Evolutionary conservation across 371 early-diverging fungal genomes (phyloP).

Genomic region (Choanephora cucurbitarum): DNA sequence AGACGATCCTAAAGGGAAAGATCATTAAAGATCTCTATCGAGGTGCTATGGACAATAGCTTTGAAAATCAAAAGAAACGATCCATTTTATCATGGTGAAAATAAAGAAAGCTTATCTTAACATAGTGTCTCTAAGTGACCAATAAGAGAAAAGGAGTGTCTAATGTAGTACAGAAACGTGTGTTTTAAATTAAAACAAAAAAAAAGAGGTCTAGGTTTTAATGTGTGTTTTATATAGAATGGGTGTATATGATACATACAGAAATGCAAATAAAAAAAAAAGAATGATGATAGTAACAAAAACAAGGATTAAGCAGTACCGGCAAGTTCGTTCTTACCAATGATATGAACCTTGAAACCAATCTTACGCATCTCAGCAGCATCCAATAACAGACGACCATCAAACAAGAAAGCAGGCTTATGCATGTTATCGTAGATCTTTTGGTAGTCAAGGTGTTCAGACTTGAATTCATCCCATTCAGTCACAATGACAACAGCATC

Average conservation of each 20-base stretch:
- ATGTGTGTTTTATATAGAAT: too few species aligned
- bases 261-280: not conserved
- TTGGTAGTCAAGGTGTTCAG: conserved; percentile 64
- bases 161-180: too few species aligned
- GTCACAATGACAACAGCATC: conserved; percentile 89
- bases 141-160: too few species aligned
- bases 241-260: too few species aligned
- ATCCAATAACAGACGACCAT: conserved; percentile 89
- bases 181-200: too few species aligned
- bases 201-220: too few species aligned
- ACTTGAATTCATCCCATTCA: conserved; percentile 94
- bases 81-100: conserved; percentile 27
- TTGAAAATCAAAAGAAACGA: conserved; percentile 28
- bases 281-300: not conserved
- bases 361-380: conserved; percentile 69
- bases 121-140: too few species aligned
- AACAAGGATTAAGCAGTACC: conserved; percentile 38
- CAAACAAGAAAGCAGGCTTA: conserved; percentile 92
- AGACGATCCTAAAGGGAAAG: conserved; percentile 46
- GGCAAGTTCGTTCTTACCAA: conserved; percentile 73
- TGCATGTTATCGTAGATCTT: conserved; percentile 75
- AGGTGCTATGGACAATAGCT: conserved; percentile 52
- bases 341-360: conserved; percentile 84
- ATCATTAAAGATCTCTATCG: conserved; percentile 57
- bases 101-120: too few species aligned